Evolutionary conservation across 441 rosid genomes (phyloP), one percentile per base, ranked within the genome.

Genomic region (Populus hybrid): DNA sequence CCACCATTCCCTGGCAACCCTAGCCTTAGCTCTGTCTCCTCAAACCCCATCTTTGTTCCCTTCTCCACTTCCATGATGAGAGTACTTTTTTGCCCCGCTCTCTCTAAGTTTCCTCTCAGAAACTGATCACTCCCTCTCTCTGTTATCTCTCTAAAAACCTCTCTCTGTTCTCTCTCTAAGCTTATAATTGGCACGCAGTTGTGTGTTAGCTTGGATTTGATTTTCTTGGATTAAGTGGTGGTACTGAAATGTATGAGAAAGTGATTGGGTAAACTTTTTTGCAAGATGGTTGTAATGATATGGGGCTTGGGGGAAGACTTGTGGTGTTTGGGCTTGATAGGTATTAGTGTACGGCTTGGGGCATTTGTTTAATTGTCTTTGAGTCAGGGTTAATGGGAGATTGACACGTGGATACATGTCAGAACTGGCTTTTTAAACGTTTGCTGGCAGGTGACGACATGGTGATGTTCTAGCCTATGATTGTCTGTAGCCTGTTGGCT

Each of bases 391-490:
- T 5, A 68, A 68, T 72, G 50, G 68, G 75, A 53, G 45, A 7
- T 12, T 24, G 86, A 78, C 84, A 84, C 75, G 85, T 83, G 84
- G 70, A 69, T 5, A 9, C 0, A 6, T 23, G 8, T 35, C 53
- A 69, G 86, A 81, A 73, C 75, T 75, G 83, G 79, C 29, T 28
- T 42, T 29, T 81, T 42, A 72, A 18, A 67, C 68, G 61, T 67
- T 33, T 76, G 69, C 26, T 63, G 73, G 78, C 56, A 63, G 79
- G 35, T 80, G 85, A 85, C 85, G 85, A 63, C 65, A 75, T 35
- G 74, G 63, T 80, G 81, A 78, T 77, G 85, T 72, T 75, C 18
- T 74, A 38, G 66, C 82, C 79, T 72, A 73, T 77, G 82, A 81
- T 84, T 79, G 70, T 79, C 31, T 64, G 66, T 64, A 10, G 74